These are phyloP conservation scores for Plectosphaerella sp. DNA, from an alignment of 2,329 filamentous ascomycete genomes.

Conservation along the genomic window DNA sequence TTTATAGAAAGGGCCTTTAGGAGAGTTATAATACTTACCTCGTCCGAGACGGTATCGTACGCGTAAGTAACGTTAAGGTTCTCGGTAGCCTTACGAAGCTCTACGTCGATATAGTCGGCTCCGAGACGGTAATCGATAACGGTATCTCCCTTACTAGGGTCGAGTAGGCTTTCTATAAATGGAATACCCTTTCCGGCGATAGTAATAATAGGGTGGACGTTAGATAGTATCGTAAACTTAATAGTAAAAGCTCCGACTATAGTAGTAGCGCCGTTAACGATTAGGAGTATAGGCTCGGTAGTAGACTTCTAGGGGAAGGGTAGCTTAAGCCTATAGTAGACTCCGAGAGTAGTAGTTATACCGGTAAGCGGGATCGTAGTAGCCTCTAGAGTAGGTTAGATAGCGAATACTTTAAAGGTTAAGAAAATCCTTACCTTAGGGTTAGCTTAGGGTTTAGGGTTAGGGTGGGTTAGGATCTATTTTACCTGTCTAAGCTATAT, in stretches of 20 bases:
- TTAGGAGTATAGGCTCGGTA: slow-evolving; percentile 5
- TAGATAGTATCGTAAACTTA: slow-evolving; percentile 44
- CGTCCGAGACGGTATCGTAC: not conserved
- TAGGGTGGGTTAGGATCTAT: too few relatives aligned
- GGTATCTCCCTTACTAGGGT: slow-evolving; percentile 11
- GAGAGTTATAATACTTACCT: not conserved
- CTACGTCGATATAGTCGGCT: not conserved
- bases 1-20: not conserved
- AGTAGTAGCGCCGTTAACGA: slow-evolving; percentile 47
- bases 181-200: slow-evolving; percentile 39
- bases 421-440: too few relatives aligned
- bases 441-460: too few relatives aligned
- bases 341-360: slow-evolving; percentile 46
- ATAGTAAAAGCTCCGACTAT: slow-evolving; percentile 54
- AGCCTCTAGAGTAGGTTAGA: slow-evolving; percentile 28
- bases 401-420: too few relatives aligned
- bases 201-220: slow-evolving; percentile 55
- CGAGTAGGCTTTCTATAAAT: slow-evolving; percentile 10
- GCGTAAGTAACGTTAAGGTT: not conserved
- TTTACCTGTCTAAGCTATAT: too few relatives aligned
- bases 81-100: not conserved
- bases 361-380: slow-evolving; percentile 52
- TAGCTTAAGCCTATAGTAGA: slow-evolving; percentile 41
- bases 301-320: slow-evolving; percentile 43
- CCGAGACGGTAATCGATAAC: slow-evolving; percentile 14